A percentile compares a stretch with the other conserved stretches of the same genome.
These are phyloP conservation scores for Aspergillus asperescens DNA, from an alignment of 495 filamentous ascomycete genomes.

Conservation along the genomic window DNA sequence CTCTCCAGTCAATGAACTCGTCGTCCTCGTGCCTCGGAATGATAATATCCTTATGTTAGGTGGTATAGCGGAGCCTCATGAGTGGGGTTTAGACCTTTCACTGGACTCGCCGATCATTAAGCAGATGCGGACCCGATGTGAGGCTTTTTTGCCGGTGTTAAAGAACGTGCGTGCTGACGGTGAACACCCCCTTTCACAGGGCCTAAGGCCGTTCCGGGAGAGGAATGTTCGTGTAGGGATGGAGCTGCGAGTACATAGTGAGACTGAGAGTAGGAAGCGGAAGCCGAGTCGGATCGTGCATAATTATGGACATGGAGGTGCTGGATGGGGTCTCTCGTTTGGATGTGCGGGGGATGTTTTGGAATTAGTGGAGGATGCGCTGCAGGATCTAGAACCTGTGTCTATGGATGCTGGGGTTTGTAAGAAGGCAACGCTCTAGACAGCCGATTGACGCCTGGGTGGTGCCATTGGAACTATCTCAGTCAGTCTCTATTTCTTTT, in stretches of 20 bases:
- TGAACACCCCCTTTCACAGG: slow-evolving; percentile 44
- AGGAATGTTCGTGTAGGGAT: slow-evolving; percentile 43
- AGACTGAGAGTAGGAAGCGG: too few relatives aligned
- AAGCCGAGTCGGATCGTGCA: slow-evolving; percentile 41
- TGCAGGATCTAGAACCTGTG: not conserved
- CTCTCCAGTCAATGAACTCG: slow-evolving; percentile 36
- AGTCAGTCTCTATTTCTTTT: too few relatives aligned
- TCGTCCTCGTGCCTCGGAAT: slow-evolving; percentile 49
- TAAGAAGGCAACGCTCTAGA: too few relatives aligned
- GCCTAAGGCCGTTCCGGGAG: slow-evolving; percentile 37
- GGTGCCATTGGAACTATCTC: too few relatives aligned
- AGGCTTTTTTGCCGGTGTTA: slow-evolving; percentile 39
- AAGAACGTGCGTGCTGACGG: slow-evolving; percentile 40
- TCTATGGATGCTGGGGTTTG: too few relatives aligned
- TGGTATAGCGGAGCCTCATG: slow-evolving; percentile 35
- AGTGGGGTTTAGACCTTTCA: slow-evolving; percentile 39
- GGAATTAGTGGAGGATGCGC: slow-evolving; percentile 1
- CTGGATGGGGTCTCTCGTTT: slow-evolving; percentile 44
- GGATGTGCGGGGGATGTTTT: slow-evolving; percentile 19
- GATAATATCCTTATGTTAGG: slow-evolving; percentile 47
- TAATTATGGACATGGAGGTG: slow-evolving; percentile 46
- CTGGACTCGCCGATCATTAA: slow-evolving; percentile 37
- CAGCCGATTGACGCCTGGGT: too few relatives aligned
- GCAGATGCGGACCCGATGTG: slow-evolving; percentile 42
- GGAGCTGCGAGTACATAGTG: slow-evolving; percentile 25